phyloP scores from a whole-genome alignment of 2,329 filamentous ascomycete species.

The Penicillium paneum region DNA sequence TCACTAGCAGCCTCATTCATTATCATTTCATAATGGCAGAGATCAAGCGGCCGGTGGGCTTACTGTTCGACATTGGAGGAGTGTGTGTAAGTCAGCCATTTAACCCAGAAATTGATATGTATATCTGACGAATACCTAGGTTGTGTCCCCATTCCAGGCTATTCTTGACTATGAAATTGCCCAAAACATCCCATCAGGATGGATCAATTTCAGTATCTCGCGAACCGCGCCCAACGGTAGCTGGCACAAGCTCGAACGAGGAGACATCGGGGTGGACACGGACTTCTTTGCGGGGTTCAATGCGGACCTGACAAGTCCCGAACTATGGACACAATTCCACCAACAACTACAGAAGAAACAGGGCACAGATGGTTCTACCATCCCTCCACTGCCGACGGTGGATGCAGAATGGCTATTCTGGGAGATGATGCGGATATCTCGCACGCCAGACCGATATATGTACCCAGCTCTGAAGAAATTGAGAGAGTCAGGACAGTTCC shows the following conservation, averaged over 20 bases:
- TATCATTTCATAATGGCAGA: constrained; percentile 35
- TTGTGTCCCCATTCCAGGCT: constrained; percentile 84
- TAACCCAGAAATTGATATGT: not conserved
- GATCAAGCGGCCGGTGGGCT: constrained; percentile 61
- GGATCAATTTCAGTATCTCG: constrained; percentile 88
- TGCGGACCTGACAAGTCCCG: constrained; percentile 63
- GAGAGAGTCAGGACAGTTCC: constrained; percentile 60
- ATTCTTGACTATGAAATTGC: constrained; percentile 85
- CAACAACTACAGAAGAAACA: constrained; percentile 33
- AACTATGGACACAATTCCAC: constrained; percentile 65
- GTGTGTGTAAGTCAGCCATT: constrained; percentile 70
- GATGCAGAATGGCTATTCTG: constrained; percentile 80
- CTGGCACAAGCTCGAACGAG: constrained; percentile 86
- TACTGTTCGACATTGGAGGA: constrained; percentile 93
- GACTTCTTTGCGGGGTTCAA: constrained; percentile 75
- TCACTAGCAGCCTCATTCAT: not conserved
- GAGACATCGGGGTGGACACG: constrained; percentile 71
- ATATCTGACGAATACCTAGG: constrained; percentile 50
- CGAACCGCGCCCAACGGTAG: constrained; percentile 71
- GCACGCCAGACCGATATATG: constrained; percentile 78
- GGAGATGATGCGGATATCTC: constrained; percentile 79
- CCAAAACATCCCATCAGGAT: constrained; percentile 75
- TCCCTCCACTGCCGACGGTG: constrained; percentile 66
- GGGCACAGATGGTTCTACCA: constrained; percentile 21
- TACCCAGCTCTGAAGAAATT: constrained; percentile 74